Base-by-base conservation (phyloP, 2,329 filamentous ascomycete genomes). In the Fonsecaea nubica region DNA sequence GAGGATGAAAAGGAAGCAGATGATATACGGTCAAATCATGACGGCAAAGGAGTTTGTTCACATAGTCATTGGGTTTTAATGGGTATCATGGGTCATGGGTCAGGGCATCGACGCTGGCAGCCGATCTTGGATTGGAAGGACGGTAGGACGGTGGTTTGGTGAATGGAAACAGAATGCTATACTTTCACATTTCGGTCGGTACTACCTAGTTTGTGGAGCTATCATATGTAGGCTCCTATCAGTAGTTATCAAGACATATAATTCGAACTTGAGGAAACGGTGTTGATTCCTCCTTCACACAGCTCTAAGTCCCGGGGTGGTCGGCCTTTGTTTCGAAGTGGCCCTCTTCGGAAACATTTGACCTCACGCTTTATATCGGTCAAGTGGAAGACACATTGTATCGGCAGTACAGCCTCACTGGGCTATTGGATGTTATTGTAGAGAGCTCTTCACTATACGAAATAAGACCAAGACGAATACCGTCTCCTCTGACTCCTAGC, bases 401-500 rank as follows among this genome's bases (percentile, higher is more conserved):
- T 13, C n/a, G 25, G 21, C 13, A 5, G 45, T 50, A 50, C 25
- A 50, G 21, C 21, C 45, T 30, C 8, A 4, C 45, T 13, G 9
- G 9, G 18, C 9, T 3, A 30, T 30, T 13, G 18, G 15, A 13
- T 50, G 21, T 50, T 1, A 50, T 15, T 25, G 21, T 50, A 50
- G 21, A 50, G 6, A 50, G 8, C 25, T 25, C 12, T 25, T 25
- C 9, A 9, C 45, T 12, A 12, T 30, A 25, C 12, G 21, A 12
- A 50, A 50, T 30, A 12, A 25, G 10, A 30, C 18, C 45, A 50
- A 50, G 45, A 30, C 45, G 3, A 25, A 21, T 30, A 25, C 33
- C 10, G 33, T 59, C 55, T 45, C 48, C 45, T 25, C 38, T 52
- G 32, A 66, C 66, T 36, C 66, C 66, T 25, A 32, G 35, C 66